phyloP scores from a whole-genome alignment of 2,329 filamentous ascomycete genomes.

The Madurella fahalii region DNA sequence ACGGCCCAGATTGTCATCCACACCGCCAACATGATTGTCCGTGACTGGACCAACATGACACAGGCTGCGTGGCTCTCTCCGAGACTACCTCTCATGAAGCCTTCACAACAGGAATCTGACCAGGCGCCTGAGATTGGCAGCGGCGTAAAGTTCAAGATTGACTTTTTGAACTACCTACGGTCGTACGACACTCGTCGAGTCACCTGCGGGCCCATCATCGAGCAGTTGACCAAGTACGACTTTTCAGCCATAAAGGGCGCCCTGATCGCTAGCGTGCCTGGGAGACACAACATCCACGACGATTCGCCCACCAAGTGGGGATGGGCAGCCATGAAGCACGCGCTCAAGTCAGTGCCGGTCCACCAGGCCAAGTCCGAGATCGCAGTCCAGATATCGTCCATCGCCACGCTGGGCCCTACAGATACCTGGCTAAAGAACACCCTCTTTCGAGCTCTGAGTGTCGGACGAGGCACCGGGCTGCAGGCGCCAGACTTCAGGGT shows the following conservation, averaged over 20 bases:
- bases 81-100: conserved; percentile 51
- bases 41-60: conserved; percentile 85
- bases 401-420: conserved; percentile 69
- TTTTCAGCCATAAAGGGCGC: conserved; percentile 66
- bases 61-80: conserved; percentile 80
- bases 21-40: conserved; percentile 85
- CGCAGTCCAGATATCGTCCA: conserved; percentile 69
- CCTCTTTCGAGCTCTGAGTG: conserved; percentile 50
- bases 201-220: conserved; percentile 52
- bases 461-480: conserved; percentile 26
- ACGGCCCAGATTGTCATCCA: conserved; percentile 77
- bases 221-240: conserved; percentile 59
- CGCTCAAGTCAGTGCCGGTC: conserved; percentile 52
- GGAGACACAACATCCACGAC: conserved; percentile 51
- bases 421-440: conserved; percentile 69
- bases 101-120: conserved; percentile 5
- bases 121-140: conserved; percentile 45
- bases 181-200: conserved; percentile 58
- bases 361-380: conserved; percentile 43
- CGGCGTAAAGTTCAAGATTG: conserved; percentile 68
- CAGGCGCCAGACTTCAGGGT: conserved; percentile 56
- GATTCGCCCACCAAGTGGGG: conserved; percentile 62
- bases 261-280: conserved; percentile 75
- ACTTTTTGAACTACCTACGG: conserved; percentile 67
- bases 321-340: conserved; percentile 64